Base-by-base conservation (phyloP, 1,284 basidiomycete genomes). In the Ceratorhiza oryzae-sativae region DNA sequence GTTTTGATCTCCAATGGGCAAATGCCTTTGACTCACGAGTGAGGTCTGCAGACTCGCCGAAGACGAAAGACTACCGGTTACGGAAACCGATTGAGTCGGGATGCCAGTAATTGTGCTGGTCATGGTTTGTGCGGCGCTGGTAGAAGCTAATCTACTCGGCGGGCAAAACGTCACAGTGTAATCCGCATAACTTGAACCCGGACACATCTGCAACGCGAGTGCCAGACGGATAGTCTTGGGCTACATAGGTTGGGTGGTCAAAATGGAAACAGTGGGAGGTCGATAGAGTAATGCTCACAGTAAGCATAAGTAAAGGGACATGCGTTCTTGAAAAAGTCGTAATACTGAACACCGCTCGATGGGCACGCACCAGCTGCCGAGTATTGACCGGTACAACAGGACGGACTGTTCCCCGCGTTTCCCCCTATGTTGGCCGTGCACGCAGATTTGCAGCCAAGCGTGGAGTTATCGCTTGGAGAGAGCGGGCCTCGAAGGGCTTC, bases 271-370 rank as follows among this genome's bases (percentile, higher is more conserved):
- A n/a, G n/a, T n/a, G n/a, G n/a, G 6, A 27, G 6, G n/a, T 20
- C 18, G 13, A 20, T n/a, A 23, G 2, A 13, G n/a, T 20, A 25
- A 18, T 6, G 53, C 62, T 65, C 62, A 65, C 62, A 36, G 32
- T 65, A 65, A 13, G 48, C 62, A 27, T 65, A 65, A 30, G 62
- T 65, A 53, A 65, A 65, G 18, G 46, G 62, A 34, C 62, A 65
- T 13, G 45, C 46, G n/a, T 53, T 65, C 62, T 65, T 65, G 62
- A 65, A 65, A 20, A 8, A 65, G 23, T 53, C 48, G 32, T 65
- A 65, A 53, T 25, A 65, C 48, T 46, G 46, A 32, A 65, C 62
- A 36, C 62, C 62, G 25, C 62, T 65, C 45, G 62, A 15, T 9
- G 62, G 62, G 23, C 62, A 65, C 34, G 62, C 62, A 9, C 62